phyloP scores from a whole-genome alignment of 768 basidiomycete species.

The Serendipita sp. region DNA sequence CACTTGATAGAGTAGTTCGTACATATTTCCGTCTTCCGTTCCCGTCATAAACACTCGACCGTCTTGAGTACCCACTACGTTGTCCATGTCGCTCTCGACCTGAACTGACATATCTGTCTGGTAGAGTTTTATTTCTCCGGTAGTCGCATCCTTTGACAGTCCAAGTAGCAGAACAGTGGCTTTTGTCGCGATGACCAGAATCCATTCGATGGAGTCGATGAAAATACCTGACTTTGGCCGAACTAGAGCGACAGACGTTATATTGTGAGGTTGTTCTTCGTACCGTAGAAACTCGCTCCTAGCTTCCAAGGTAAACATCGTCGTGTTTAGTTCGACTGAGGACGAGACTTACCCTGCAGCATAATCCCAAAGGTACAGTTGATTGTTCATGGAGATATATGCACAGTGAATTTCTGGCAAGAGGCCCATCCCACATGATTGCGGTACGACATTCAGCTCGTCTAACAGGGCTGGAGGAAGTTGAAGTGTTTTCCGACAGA shows the following conservation, averaged over 20 bases:
- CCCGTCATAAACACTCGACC: constrained; percentile 90
- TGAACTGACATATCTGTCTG: constrained; percentile 70
- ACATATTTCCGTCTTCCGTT: constrained; percentile 69
- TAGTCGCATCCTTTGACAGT: constrained; percentile 34
- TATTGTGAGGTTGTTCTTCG: constrained; percentile 78
- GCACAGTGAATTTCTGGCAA: constrained; percentile 86
- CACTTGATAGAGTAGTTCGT: constrained; percentile 84
- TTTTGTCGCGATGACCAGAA: constrained; percentile 84
- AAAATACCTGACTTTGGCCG: constrained; percentile 75
- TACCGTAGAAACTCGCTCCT: constrained; percentile 89
- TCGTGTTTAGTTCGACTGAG: background rate
- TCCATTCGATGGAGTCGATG: constrained; percentile 76
- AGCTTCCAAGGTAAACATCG: constrained; percentile 7
- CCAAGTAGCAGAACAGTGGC: constrained; percentile 73
- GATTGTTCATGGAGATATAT: constrained; percentile 91
- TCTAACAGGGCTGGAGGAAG: constrained; percentile 10
- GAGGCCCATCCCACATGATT: constrained; percentile 46
- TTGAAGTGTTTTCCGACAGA: constrained; percentile 6
- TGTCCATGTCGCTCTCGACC: constrained; percentile 66
- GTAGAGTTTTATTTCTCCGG: constrained; percentile 72
- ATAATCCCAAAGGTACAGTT: constrained; percentile 94
- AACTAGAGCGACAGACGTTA: constrained; percentile 77
- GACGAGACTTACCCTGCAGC: constrained; percentile 56
- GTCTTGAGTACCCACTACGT: constrained; percentile 58
- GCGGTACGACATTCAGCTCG: constrained; percentile 6